Conservation (phyloP, 257 asterid genomes). For the Solanum sitiens region DNA sequence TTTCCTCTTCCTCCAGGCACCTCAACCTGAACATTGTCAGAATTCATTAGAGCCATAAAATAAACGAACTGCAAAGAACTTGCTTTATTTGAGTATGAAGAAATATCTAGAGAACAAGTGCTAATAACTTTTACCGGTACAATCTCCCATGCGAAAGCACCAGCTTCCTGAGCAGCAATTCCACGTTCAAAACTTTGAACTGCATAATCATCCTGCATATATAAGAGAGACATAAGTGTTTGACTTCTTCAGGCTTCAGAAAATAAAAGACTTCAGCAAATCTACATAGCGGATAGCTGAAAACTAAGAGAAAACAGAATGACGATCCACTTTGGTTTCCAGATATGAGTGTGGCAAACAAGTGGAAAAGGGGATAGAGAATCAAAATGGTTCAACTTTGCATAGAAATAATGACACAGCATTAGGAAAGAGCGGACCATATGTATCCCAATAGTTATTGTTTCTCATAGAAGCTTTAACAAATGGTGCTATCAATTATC, state of each 20-base stretch:
- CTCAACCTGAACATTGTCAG: conserved; percentile 61
- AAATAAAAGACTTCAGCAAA: background rate
- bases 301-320: background rate
- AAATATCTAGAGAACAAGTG: background rate
- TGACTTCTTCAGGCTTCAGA: background rate
- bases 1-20: conserved; percentile 97
- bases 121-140: conserved; percentile 48
- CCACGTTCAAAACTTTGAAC: conserved; percentile 96
- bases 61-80: background rate
- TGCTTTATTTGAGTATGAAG: background rate
- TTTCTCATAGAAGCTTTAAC: background rate
- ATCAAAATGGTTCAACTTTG: background rate
- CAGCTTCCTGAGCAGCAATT: conserved; percentile 83
- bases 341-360: background rate
- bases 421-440: background rate
- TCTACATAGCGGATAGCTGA: background rate
- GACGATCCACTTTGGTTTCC: background rate
- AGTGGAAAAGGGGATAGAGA: background rate
- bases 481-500: background rate
- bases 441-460: background rate
- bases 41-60: background rate
- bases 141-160: conserved; percentile 92
- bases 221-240: background rate
- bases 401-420: background rate
- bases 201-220: conserved; percentile 71